Evolutionary conservation across 768 basidiomycete species (phyloP).

Genomic region (Auriscalpium orientale): DNA sequence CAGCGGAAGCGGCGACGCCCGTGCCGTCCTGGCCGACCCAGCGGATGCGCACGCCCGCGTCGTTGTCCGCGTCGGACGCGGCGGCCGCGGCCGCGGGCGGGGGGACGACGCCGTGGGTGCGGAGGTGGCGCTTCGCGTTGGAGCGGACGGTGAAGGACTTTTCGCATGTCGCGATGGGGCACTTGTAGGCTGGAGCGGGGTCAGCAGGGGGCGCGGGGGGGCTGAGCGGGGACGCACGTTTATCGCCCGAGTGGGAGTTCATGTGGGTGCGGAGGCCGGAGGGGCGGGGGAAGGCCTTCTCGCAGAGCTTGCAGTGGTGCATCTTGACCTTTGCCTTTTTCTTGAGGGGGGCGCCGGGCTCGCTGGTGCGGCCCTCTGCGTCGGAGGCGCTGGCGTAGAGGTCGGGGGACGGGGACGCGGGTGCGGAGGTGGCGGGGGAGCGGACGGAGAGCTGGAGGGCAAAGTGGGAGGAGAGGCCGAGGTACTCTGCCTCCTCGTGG

Average conservation of each 20-base stretch:
- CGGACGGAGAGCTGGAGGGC: not conserved
- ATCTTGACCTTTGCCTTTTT: slow-evolving; percentile 30
- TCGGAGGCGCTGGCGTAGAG: not conserved
- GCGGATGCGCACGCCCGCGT: too few species aligned
- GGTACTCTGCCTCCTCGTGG: slow-evolving; percentile 11
- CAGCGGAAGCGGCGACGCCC: too few species aligned
- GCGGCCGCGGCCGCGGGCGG: slow-evolving; percentile 11
- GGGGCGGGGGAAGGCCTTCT: slow-evolving; percentile 33
- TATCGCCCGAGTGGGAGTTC: slow-evolving; percentile 37
- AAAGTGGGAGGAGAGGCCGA: slow-evolving; percentile 13
- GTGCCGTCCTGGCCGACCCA: too few species aligned
- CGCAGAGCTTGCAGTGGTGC: slow-evolving; percentile 30
- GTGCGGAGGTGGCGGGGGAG: not conserved
- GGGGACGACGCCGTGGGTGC: slow-evolving; percentile 58
- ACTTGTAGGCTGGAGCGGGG: slow-evolving; percentile 30
- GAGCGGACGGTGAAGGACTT: slow-evolving; percentile 73
- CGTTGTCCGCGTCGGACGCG: too few species aligned
- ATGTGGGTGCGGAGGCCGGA: slow-evolving; percentile 36
- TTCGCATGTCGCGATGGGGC: slow-evolving; percentile 51
- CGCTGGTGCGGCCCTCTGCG: not conserved
- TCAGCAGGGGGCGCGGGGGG: not conserved
- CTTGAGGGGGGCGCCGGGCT: slow-evolving; percentile 3
- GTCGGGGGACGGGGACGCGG: slow-evolving; percentile 4
- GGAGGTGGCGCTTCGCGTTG: slow-evolving; percentile 73
- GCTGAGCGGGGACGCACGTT: slow-evolving; percentile 24